phyloP scores from a whole-genome alignment of 176 grass and related monocot species.

The Juncus inflexus region DNA sequence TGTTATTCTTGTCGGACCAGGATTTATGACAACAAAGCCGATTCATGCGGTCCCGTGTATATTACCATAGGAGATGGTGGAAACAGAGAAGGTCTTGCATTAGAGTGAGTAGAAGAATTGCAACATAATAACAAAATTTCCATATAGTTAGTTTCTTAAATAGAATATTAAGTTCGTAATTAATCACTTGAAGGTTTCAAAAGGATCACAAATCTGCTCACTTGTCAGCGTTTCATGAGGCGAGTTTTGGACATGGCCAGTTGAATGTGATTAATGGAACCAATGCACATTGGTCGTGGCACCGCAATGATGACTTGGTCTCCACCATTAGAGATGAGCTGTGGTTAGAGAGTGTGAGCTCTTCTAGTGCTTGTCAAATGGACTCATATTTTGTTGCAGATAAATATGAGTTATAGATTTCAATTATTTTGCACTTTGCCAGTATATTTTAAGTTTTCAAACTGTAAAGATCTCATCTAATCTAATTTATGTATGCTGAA shows the following conservation, averaged over 20 bases:
- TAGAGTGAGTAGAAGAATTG: conserved; percentile 46
- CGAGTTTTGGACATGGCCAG: conserved; percentile 83
- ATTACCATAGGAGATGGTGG: conserved; percentile 95
- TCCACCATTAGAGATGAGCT: conserved; percentile 58
- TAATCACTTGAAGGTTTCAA: conserved; percentile 40
- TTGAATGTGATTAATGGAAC: conserved; percentile 63
- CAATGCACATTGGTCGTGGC: conserved; percentile 75
- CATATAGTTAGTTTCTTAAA: background rate
- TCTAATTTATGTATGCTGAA: too few species aligned
- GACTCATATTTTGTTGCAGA: conserved; percentile 17
- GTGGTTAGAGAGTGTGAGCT: conserved; percentile 57
- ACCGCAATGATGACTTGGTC: conserved; percentile 74
- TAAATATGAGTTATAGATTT: conserved; percentile 16
- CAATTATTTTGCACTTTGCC: background rate
- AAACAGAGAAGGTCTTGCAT: conserved; percentile 91
- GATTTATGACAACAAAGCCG: conserved; percentile 51
- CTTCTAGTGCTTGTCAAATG: conserved; percentile 30
- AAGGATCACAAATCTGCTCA: conserved; percentile 53
- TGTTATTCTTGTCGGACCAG: conserved; percentile 36
- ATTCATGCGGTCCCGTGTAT: conserved; percentile 66
- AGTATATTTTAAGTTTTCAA: too few species aligned
- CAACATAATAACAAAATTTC: background rate
- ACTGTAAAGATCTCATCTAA: too few species aligned
- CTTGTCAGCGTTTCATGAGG: conserved; percentile 57
- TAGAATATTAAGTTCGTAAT: background rate